phyloP scores from a whole-genome alignment of 2,329 filamentous ascomycete genomes.

The Zelopaecilomyces penicillatus region DNA sequence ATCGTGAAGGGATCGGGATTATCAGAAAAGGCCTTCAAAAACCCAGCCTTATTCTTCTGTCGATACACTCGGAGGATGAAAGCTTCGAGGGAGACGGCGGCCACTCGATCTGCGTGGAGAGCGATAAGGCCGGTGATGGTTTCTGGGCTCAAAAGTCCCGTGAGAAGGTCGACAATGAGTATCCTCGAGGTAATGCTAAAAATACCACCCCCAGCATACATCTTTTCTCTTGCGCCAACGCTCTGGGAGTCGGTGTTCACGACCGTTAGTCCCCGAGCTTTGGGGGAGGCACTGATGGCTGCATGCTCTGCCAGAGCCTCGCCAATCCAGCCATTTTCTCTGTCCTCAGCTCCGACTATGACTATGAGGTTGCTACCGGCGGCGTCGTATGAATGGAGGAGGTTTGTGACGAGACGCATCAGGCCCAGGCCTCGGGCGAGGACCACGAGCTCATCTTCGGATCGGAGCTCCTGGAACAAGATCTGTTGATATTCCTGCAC shows the following conservation, averaged over 20 bases:
- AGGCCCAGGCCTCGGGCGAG: slow-evolving; percentile 87
- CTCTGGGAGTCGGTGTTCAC: slow-evolving; percentile 94
- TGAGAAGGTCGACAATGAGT: slow-evolving; percentile 85
- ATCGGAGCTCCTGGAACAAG: slow-evolving; percentile 81
- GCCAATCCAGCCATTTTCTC: slow-evolving; percentile 94
- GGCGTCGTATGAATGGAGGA: slow-evolving; percentile 93
- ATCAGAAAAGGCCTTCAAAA: slow-evolving; percentile 94
- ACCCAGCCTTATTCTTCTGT: slow-evolving; percentile 88
- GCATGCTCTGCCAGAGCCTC: slow-evolving; percentile 94
- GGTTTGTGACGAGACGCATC: slow-evolving; percentile 85
- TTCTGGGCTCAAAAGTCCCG: slow-evolving; percentile 70
- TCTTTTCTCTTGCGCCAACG: slow-evolving; percentile 78
- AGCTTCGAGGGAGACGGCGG: slow-evolving; percentile 83
- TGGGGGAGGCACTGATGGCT: slow-evolving; percentile 73
- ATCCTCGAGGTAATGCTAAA: slow-evolving; percentile 96
- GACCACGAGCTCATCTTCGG: slow-evolving; percentile 88
- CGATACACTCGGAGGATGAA: slow-evolving; percentile 92
- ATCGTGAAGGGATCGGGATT: slow-evolving; percentile 82
- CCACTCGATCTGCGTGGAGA: slow-evolving; percentile 78
- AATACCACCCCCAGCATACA: slow-evolving; percentile 83
- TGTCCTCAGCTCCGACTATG: slow-evolving; percentile 79
- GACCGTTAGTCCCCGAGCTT: slow-evolving; percentile 75
- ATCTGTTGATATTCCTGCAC: slow-evolving; percentile 81
- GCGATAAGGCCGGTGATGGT: slow-evolving; percentile 81
- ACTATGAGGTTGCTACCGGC: slow-evolving; percentile 89